Percentiles rank a stretch among this genome's conserved stretches.
Conservation (phyloP, 1,284 basidiomycete species). For the Rhodotorula sp. region DNA sequence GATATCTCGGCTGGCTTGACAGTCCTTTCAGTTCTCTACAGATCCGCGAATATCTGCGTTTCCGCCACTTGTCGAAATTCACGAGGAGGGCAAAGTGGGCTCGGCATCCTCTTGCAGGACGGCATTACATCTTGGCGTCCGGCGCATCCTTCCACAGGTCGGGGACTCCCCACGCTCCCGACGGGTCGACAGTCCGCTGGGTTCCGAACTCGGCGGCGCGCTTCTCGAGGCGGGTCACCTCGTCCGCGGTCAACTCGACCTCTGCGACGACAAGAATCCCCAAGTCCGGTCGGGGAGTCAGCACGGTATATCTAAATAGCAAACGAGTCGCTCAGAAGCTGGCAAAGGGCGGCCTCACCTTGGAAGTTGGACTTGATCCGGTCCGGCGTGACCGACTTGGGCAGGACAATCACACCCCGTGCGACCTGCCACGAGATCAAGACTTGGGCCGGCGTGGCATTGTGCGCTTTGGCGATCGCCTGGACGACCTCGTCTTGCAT, state of each 20-base stretch:
- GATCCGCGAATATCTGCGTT: no score
- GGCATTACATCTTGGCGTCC: not conserved
- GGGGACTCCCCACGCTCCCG: conserved; percentile 60
- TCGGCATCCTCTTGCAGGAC: not conserved
- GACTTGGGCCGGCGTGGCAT: conserved; percentile 62
- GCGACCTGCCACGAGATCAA: conserved; percentile 63
- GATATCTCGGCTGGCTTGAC: no score
- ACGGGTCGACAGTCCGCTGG: conserved; percentile 63
- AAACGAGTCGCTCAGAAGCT: no score
- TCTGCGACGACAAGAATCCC: conserved; percentile 50
- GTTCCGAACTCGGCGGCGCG: conserved; percentile 60
- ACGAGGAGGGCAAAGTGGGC: no score
- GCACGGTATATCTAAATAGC: no score
- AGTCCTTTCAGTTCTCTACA: no score
- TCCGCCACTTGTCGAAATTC: no score
- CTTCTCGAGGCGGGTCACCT: conserved; percentile 62
- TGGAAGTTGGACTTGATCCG: conserved; percentile 72
- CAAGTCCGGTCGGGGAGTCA: no score
- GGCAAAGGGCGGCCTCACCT: not conserved
- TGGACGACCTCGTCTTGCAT: conserved; percentile 56
- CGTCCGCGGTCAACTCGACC: conserved; percentile 57
- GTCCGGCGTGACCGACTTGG: conserved; percentile 71
- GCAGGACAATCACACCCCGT: conserved; percentile 68
- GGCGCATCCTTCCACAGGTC: conserved; percentile 20
- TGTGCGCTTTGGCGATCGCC: conserved; percentile 56